Conservation (phyloP, 805 yeast genomes). For the Tanozyma kutaoensis region DNA sequence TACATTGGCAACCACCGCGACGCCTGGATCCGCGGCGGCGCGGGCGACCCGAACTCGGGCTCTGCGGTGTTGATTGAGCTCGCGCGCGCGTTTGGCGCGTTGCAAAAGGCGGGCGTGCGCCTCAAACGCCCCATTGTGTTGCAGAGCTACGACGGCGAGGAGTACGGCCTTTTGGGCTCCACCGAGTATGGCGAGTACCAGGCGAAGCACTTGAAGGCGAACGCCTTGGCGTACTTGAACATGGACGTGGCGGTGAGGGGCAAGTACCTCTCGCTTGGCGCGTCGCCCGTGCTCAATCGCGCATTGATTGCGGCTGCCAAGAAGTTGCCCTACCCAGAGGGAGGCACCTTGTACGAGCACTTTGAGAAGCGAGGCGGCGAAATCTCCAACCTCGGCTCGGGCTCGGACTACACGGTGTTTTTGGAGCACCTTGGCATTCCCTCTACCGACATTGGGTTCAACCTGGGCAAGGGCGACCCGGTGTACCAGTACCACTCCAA, state of each 20-base stretch:
- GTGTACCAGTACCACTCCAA: constrained; percentile 67
- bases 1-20: constrained; percentile 69
- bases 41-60: constrained; percentile 71
- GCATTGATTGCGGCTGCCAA: constrained; percentile 34
- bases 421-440: constrained; percentile 61
- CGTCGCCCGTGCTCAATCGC: constrained; percentile 44
- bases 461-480: constrained; percentile 26
- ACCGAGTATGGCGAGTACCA: constrained; percentile 67
- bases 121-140: constrained; percentile 60
- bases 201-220: constrained; percentile 27
- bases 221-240: constrained; percentile 56
- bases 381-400: constrained; percentile 15
- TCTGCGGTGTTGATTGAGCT: constrained; percentile 53
- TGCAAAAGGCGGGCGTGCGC: constrained; percentile 50
- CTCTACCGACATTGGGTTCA: constrained; percentile 31
- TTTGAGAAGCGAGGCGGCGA: constrained; percentile 23
- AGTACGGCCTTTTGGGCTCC: constrained; percentile 59
- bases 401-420: constrained; percentile 41
- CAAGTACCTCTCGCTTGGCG: constrained; percentile 26
- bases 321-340: constrained; percentile 36
- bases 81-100: constrained; percentile 42
- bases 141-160: constrained; percentile 78
- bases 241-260: constrained; percentile 55
- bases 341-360: constrained; percentile 32
- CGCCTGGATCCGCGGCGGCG: constrained; percentile 72